A percentile compares a stretch with the other conserved stretches of the same genome.
Conservation (phyloP, 169 alveolate species). For the Theileria sp. region DNA sequence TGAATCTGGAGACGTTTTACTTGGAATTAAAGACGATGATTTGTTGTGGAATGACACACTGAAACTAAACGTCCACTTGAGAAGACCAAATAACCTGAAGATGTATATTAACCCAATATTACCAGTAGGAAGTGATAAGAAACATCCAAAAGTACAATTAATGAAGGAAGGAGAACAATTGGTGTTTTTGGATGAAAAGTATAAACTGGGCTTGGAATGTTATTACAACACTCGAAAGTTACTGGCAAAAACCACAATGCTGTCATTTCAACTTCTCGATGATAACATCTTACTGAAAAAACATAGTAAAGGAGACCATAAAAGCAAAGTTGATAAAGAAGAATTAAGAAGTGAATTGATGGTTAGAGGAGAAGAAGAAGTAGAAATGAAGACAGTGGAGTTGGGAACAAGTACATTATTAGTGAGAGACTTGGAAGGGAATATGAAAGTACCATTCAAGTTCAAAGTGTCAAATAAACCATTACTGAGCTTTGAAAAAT, state of each 20-base stretch:
- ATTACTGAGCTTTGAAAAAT: not conserved
- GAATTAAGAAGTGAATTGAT: not conserved
- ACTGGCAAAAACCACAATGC: not conserved
- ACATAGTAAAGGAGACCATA: not conserved
- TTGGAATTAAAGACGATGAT: not conserved
- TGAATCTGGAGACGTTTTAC: not conserved
- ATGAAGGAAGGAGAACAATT: conserved; percentile 4
- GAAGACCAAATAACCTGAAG: not conserved
- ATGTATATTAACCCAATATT: not conserved
- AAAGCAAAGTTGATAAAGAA: not conserved
- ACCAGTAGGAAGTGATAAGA: not conserved
- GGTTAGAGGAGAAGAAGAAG: conserved; percentile 1
- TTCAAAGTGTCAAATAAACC: not conserved
- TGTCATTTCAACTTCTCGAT: not conserved
- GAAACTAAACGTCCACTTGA: not conserved
- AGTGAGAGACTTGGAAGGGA: conserved; percentile 7
- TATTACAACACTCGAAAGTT: not conserved
- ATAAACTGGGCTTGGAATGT: not conserved
- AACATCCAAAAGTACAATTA: not conserved
- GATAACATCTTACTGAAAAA: not conserved
- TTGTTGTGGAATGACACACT: not conserved
- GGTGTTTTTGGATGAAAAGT: conserved; percentile 14
- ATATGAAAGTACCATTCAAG: not conserved
- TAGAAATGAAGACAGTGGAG: not conserved
- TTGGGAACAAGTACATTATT: not conserved